Evolutionary conservation across 768 basidiomycete genomes (phyloP).

Genomic region (Hypholoma sublateritium): DNA sequence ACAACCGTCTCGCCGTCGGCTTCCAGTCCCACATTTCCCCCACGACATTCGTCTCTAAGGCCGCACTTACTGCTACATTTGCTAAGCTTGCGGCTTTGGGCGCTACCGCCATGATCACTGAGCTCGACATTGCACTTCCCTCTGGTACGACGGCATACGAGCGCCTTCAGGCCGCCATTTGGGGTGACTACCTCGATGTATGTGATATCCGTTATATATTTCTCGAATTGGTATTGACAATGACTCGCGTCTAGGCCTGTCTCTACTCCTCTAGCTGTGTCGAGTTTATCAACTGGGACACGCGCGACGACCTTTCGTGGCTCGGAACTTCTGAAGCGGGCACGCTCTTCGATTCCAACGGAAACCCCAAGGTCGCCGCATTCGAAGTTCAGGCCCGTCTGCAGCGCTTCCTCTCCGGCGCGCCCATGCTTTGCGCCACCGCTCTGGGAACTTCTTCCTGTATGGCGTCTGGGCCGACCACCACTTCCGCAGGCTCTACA

Average conservation of each 20-base stretch:
- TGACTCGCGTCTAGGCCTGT: slow-evolving; percentile 7
- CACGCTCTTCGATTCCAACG: slow-evolving; percentile 15
- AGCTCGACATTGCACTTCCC: slow-evolving; percentile 13
- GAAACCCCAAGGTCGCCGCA: slow-evolving; percentile 14
- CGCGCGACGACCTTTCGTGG: slow-evolving; percentile 13
- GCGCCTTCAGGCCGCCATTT: slow-evolving; percentile 15
- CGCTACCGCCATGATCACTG: slow-evolving; percentile 13
- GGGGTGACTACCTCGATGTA: slow-evolving; percentile 18
- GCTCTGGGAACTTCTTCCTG: slow-evolving; percentile 11
- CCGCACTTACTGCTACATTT: slow-evolving; percentile 10
- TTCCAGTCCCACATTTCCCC: slow-evolving; percentile 16
- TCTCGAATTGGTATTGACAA: background rate
- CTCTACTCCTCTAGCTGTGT: slow-evolving; percentile 12
- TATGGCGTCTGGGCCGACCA: slow-evolving; percentile 11
- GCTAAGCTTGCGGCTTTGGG: slow-evolving; percentile 14
- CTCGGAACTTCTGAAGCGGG: slow-evolving; percentile 12
- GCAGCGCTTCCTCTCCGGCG: slow-evolving; percentile 11
- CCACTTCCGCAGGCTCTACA: background rate
- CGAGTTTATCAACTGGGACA: slow-evolving; percentile 17
- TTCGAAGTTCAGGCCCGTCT: slow-evolving; percentile 13
- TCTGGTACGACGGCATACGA: slow-evolving; percentile 10
- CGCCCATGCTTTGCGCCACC: slow-evolving; percentile 12
- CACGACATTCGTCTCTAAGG: slow-evolving; percentile 5
- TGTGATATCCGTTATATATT: background rate
- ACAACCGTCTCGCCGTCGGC: slow-evolving; percentile 15